These are phyloP conservation scores for Fusarium pilosicola DNA, from an alignment of 2,329 filamentous ascomycete genomes.

Conservation along the genomic window DNA sequence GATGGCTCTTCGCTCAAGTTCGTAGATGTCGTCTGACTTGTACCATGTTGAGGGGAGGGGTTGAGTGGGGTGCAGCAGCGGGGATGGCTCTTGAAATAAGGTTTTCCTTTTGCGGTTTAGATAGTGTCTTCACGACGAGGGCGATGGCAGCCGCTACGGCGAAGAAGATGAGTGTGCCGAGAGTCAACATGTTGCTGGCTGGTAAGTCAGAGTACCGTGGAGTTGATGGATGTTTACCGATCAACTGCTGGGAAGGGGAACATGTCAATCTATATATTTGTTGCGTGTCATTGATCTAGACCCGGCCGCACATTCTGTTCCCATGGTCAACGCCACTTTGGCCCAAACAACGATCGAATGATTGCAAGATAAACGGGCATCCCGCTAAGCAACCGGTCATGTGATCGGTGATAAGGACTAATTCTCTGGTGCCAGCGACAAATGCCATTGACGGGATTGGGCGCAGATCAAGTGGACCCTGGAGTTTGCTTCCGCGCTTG, in stretches of 20 bases:
- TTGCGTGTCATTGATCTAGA: background rate
- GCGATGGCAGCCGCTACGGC: conserved; percentile 8
- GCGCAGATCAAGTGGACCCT: conserved; percentile 4
- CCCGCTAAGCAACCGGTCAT: conserved; percentile 20
- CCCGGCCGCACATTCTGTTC: background rate
- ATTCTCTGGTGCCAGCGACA: background rate
- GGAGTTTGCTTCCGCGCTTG: conserved; percentile 5
- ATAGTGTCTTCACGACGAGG: conserved; percentile 1
- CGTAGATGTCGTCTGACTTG: conserved; percentile 61
- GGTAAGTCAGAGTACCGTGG: background rate
- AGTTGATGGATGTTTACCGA: background rate
- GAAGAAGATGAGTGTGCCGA: conserved; percentile 14
- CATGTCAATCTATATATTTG: conserved; percentile 13
- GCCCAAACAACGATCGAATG: background rate
- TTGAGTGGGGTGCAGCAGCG: conserved; percentile 19
- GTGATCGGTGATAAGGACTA: conserved; percentile 32
- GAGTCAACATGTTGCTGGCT: conserved; percentile 11
- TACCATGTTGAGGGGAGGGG: conserved; percentile 55
- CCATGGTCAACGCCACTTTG: conserved; percentile 13
- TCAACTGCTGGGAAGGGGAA: background rate
- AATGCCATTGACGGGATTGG: conserved; percentile 20
- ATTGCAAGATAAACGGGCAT: conserved; percentile 20
- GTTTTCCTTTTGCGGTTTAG: conserved; percentile 23
- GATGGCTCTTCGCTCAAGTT: conserved; percentile 65
- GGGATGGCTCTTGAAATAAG: conserved; percentile 22